Evolutionary conservation across 306 rosid genomes (phyloP).

Genomic region (Quercus suber): DNA sequence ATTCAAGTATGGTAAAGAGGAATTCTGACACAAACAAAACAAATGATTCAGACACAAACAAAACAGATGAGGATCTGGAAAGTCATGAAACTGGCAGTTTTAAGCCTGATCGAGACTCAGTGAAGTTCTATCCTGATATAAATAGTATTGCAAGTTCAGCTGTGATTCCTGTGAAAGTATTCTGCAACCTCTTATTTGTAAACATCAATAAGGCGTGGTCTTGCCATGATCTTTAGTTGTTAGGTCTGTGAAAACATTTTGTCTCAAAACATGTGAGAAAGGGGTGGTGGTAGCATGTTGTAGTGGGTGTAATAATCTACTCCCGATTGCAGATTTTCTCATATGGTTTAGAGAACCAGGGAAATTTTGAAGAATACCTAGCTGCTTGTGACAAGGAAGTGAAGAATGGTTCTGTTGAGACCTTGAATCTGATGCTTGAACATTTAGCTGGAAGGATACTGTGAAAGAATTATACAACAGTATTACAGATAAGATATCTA

Average conservation of each 20-base stretch:
- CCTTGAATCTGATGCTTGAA: conserved; percentile 66
- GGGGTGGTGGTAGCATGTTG: conserved; percentile 89
- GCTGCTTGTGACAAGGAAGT: conserved; percentile 88
- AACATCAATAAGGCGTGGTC: conserved; percentile 77
- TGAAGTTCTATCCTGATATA: conserved; percentile 18
- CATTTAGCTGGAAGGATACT: conserved; percentile 67
- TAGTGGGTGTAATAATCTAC: conserved; percentile 70
- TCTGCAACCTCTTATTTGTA: conserved; percentile 51
- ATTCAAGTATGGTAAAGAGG: too few relatives aligned
- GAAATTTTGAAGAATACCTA: conserved; percentile 68
- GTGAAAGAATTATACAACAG: conserved; percentile 16
- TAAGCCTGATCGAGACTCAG: conserved; percentile 17
- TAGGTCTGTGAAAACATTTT: conserved; percentile 78
- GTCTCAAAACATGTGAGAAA: conserved; percentile 75
- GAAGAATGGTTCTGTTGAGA: conserved; percentile 56
- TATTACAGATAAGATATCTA: neutral
- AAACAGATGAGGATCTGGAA: conserved; percentile 35
- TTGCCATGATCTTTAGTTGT: conserved; percentile 89
- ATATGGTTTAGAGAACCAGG: conserved; percentile 87
- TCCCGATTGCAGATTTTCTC: conserved; percentile 75
- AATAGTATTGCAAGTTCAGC: conserved; percentile 19
- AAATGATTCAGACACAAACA: conserved; percentile 31
- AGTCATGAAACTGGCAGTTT: conserved; percentile 22
- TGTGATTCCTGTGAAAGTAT: conserved; percentile 21
- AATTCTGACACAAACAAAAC: conserved; percentile 2